Evolutionary conservation across 345 rosid genomes (phyloP).

Genomic region (Acer negundo): DNA sequence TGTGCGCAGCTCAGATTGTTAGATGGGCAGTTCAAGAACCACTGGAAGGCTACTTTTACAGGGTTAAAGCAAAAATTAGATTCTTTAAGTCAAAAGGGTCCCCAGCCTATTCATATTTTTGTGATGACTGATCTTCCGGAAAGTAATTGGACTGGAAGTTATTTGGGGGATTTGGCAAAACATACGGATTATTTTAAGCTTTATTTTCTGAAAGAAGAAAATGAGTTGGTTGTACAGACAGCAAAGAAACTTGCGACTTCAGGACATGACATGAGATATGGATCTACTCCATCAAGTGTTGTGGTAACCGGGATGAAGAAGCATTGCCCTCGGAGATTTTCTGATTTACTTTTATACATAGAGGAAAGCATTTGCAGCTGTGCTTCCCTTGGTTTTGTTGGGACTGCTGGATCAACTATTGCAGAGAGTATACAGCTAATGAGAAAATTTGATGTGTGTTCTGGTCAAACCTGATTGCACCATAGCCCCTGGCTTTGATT

Average conservation of each 20-base stretch:
- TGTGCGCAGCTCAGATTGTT: conserved; percentile 90
- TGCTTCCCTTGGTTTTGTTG: conserved; percentile 92
- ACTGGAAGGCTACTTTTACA: conserved; percentile 65
- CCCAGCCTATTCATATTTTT: conserved; percentile 55
- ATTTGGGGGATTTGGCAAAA: conserved; percentile 67
- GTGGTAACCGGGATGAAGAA: conserved; percentile 34
- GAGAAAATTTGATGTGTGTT: conserved; percentile 64
- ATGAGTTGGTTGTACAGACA: conserved; percentile 52
- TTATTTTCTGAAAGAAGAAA: conserved; percentile 56
- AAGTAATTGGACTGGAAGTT: conserved; percentile 79
- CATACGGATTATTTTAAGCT: conserved; percentile 56
- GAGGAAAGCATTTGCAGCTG: conserved; percentile 93
- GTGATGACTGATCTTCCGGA: conserved; percentile 94
- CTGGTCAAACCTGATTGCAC: conserved; percentile 14
- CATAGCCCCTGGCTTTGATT: conserved; percentile 4
- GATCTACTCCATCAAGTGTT: conserved; percentile 36
- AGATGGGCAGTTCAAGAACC: conserved; percentile 98
- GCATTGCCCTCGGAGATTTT: conserved; percentile 44
- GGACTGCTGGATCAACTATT: conserved; percentile 91
- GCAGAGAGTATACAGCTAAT: conserved; percentile 75
- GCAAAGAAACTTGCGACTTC: conserved; percentile 47
- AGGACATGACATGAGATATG: conserved; percentile 50
- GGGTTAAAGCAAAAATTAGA: conserved; percentile 67
- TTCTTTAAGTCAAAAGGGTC: conserved; percentile 41
- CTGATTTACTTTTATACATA: conserved; percentile 64